Percentiles rank a stretch among this genome's conserved stretches.
Evolutionary conservation across 352 stramenopile species (phyloP).

Genomic region (Phytophthora macrochlamydospora): DNA sequence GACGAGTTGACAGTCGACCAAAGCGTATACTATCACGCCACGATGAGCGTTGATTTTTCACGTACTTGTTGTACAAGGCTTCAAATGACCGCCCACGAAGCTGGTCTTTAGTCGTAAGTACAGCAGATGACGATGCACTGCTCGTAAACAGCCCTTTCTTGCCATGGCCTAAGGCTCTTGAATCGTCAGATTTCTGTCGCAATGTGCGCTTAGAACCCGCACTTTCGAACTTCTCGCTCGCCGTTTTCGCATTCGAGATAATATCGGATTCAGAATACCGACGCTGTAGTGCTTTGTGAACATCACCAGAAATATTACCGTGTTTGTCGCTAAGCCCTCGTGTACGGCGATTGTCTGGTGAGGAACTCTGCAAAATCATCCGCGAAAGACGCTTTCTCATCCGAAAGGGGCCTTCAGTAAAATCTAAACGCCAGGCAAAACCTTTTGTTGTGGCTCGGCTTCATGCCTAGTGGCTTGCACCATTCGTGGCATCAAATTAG

Average conservation of each 20-base stretch:
- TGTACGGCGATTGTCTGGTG: background rate
- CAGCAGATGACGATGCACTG: conserved; percentile 19
- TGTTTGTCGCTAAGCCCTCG: too few species aligned
- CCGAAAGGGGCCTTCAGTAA: conserved; percentile 66
- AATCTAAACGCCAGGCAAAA: conserved; percentile 51
- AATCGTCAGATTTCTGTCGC: conserved; percentile 23
- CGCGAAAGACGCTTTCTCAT: conserved; percentile 63
- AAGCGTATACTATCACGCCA: conserved; percentile 27
- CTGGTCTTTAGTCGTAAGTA: conserved; percentile 18
- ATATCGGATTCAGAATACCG: conserved; percentile 36
- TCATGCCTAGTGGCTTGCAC: conserved; percentile 18
- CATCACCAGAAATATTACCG: background rate
- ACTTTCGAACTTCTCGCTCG: background rate
- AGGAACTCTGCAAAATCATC: conserved; percentile 15
- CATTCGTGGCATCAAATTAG: conserved; percentile 16
- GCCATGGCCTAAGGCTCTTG: background rate
- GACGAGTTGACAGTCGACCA: conserved; percentile 19
- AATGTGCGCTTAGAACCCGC: conserved; percentile 2
- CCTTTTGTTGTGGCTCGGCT: background rate
- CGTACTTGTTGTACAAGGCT: conserved; percentile 34
- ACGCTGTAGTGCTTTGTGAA: conserved; percentile 1
- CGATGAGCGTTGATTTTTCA: conserved; percentile 21
- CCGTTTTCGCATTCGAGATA: background rate
- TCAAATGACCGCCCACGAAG: conserved; percentile 35
- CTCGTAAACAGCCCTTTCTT: conserved; percentile 14